Evolutionary conservation across 768 basidiomycete genomes (phyloP).

Genomic region (Boletus vinaceobasis): DNA sequence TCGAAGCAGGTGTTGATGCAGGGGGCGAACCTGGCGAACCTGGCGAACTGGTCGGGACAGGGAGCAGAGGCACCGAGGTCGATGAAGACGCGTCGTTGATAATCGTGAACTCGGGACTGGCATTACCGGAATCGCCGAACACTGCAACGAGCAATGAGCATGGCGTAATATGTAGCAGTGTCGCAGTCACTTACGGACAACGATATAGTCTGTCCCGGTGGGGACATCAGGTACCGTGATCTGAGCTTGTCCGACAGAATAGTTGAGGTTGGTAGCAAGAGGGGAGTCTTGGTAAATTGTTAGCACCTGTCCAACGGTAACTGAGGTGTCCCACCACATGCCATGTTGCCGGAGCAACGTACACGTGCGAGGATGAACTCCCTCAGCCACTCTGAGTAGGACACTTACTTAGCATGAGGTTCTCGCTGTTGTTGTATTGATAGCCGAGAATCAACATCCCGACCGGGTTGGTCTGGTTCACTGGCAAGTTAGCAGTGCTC

Average conservation of each 20-base stretch:
- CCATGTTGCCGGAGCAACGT: background rate
- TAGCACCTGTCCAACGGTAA: conserved; percentile 1
- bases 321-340: background rate
- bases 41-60: conserved; percentile 3
- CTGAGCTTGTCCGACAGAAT: conserved; percentile 30
- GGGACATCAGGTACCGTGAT: conserved; percentile 37
- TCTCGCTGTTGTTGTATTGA: conserved; percentile 27
- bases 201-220: conserved; percentile 31
- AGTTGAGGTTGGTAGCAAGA: conserved; percentile 33
- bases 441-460: conserved; percentile 32
- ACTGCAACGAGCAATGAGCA: conserved; percentile 20
- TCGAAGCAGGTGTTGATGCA: background rate
- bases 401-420: conserved; percentile 29
- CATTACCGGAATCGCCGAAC: conserved; percentile 41
- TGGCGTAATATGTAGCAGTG: too few species aligned
- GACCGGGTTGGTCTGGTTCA: conserved; percentile 27
- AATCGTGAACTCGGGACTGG: conserved; percentile 39
- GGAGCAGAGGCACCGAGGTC: conserved; percentile 7
- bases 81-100: conserved; percentile 56
- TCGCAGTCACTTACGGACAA: conserved; percentile 32
- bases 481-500: conserved; percentile 22
- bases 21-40: conserved; percentile 1
- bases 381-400: background rate
- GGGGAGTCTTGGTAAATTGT: conserved; percentile 26
- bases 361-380: background rate